Base-by-base conservation (phyloP, 1,139 yeast genomes). In the Saccharomyces hybrid region DNA sequence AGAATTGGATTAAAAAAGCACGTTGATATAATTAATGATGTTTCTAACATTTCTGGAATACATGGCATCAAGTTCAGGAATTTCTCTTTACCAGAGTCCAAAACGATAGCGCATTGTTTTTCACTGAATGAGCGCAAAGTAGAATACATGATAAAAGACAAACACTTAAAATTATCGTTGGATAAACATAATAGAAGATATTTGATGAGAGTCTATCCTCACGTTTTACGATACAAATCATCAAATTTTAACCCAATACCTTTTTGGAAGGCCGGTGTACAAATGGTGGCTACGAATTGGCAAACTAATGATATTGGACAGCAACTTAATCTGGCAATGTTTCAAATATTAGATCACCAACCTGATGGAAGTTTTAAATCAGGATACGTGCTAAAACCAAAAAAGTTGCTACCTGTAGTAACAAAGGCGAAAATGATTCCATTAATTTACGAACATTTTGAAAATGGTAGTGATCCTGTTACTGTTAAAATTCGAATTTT, bases 261-360 rank as follows among this genome's bases (percentile, higher is more conserved):
- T 0, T 89, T 81, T 64, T 93, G 99, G 99, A 76, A 76, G 50
- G 75, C 79, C 52, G 99, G 99, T 0, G 85, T 80, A 4, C 99
- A 93, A 66, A 81, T 95, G 90, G 98, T 88, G 3, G 98, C 99
- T 0, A 84, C 96, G 1, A 93, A 93, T 66, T 95, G 98, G 98
- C 99, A 93, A 70, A 86, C 96, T 0, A 85, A 82, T 67, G 99
- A 93, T 65, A 59, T 82, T 25, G 97, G 97, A 0, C 93, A 90
- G 67, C 96, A 89, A 64, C 66, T 93, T n/a, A 91, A 90, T 67
- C 88, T 87, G 61, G 88, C 97, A 0, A 74, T 91, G 76, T 93
- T 93, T 69, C 73, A 81, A 49, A 73, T 77, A 3, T 79, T 80
- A 0, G 73, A 77, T 23, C 77, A 75, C 31, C 28, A 46, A 27